These are phyloP conservation scores for Penicillium sclerotiorum DNA, from an alignment of 2,329 filamentous ascomycete species.

Conservation along the genomic window DNA sequence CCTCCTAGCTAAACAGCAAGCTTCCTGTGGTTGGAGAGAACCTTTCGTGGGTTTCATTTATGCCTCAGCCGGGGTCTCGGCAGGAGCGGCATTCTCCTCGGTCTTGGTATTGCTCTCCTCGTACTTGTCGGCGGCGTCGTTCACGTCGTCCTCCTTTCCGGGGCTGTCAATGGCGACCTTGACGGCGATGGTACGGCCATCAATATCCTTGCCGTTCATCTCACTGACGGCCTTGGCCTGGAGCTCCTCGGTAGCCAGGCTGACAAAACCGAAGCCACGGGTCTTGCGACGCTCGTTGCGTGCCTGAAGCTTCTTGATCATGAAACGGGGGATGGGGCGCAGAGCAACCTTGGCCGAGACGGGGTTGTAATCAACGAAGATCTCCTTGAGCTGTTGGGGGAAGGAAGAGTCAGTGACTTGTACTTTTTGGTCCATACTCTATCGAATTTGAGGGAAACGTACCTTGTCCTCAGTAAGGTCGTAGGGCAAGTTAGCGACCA, in stretches of 20 bases:
- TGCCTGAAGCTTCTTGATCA: constrained; percentile 99
- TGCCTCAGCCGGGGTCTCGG: constrained; percentile 28
- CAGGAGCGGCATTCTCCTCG: constrained; percentile 46
- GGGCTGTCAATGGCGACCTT: constrained; percentile 99
- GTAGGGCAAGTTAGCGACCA: constrained; percentile 99
- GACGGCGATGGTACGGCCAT: constrained; percentile 98
- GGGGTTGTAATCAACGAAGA: constrained; percentile 90
- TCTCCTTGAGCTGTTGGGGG: constrained; percentile 80
- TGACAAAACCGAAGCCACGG: constrained; percentile 98
- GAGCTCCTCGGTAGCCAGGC: constrained; percentile 88
- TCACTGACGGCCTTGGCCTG: constrained; percentile 96
- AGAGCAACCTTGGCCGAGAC: constrained; percentile 97
- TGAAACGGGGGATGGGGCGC: constrained; percentile 97
- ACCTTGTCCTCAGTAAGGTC: constrained; percentile 98
- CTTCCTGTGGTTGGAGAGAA: constrained; percentile 20
- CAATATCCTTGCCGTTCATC: constrained; percentile 99
- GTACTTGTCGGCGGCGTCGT: constrained; percentile 51
- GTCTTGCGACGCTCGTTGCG: constrained; percentile 98
- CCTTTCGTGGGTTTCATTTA: constrained; percentile 29
- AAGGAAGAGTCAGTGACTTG: not conserved
- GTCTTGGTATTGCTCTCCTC: constrained; percentile 35
- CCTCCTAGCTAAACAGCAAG: constrained; percentile 21
- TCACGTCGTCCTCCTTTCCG: constrained; percentile 91
- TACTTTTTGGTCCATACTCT: not conserved
- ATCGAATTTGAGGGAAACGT: constrained; percentile 33